Base-by-base conservation (phyloP, 2,329 filamentous ascomycete species). In the Trichoderma koningiopsis region DNA sequence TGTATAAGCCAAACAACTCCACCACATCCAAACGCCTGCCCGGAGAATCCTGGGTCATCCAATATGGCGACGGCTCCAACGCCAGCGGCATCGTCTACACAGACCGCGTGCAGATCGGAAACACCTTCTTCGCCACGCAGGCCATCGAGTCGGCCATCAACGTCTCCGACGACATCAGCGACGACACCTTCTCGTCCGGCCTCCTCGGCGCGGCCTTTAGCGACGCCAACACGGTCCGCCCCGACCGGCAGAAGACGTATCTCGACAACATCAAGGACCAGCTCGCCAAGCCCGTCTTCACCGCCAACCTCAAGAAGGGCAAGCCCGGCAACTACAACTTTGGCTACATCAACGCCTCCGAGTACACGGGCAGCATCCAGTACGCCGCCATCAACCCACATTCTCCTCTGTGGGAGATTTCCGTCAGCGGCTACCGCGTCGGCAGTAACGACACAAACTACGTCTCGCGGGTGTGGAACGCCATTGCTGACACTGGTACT, bases 401-500 rank as follows among this genome's bases (percentile, higher is more conserved):
- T 57, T 79, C 87, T 27, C 87, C 88, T 5, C 91, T 86, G 81
- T 92, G 90, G 90, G 79, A 84, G 69, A 86, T 92, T 77, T 84
- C 81, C 24, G 81, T 86, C 13, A 81, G 81, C 29, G 87, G 85
- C 24, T 90, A 88, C 79, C 80, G 80, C 49, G 75, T 90, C 64
- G 89, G 87, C 43, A 57, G 57, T 4, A 2, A 37, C 0, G 65
- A 33, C 0, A 65, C 68, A 4, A 35, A 56, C 0, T 77, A 72
- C 67, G 59, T 70, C 13, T 56, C 69, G 5, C 63, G 75, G 22
- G 70, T 86, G 6, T 82, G 82, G 29, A 81, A 81, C 0, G 85
- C 83, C 73, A 91, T 92, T 77, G 87, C 88, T 74, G 90, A 92
- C 80, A 92, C 90, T 2, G 91, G 90, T 66, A 92, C 90, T 68